Evolutionary conservation across 78 protist species (phyloP).

Genomic region (Pelomyxa schiedti): DNA sequence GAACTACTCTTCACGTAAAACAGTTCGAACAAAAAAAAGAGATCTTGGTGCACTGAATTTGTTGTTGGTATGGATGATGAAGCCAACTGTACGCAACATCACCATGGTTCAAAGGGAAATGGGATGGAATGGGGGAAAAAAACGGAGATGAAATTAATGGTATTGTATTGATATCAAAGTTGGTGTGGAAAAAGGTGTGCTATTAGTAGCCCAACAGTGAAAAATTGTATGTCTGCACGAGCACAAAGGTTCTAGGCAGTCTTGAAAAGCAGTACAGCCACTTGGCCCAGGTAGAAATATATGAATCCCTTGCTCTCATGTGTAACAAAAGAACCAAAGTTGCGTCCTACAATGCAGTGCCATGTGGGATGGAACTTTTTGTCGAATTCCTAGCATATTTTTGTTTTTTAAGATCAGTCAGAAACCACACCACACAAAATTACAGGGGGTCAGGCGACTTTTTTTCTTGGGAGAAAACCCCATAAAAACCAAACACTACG

Average conservation of each 20-base stretch:
- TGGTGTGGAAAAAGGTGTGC: no score
- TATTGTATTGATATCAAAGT: no score
- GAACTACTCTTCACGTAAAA: no score
- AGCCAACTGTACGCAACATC: no score
- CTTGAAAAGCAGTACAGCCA: conserved; percentile 53
- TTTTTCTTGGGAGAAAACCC: not conserved
- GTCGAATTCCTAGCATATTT: conserved; percentile 82
- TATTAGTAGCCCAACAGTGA: no score
- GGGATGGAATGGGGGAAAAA: no score
- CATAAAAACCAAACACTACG: not conserved
- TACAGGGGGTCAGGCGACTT: not conserved
- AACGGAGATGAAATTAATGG: no score
- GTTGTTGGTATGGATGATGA: no score
- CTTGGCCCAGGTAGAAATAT: conserved; percentile 95
- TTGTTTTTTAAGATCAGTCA: not conserved
- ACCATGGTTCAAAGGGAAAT: no score
- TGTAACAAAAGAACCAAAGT: conserved; percentile 97
- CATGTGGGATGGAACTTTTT: conserved; percentile 94
- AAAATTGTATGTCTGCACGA: no score
- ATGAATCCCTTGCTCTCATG: conserved; percentile 97
- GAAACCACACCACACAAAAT: not conserved
- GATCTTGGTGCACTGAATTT: no score
- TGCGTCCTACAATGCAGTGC: conserved; percentile 96
- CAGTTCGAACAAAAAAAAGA: no score
- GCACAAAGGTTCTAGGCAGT: conserved; percentile 45